These are phyloP conservation scores for Sanghuangporus baumii DNA, from an alignment of 1,284 basidiomycete species.

Conservation along the genomic window DNA sequence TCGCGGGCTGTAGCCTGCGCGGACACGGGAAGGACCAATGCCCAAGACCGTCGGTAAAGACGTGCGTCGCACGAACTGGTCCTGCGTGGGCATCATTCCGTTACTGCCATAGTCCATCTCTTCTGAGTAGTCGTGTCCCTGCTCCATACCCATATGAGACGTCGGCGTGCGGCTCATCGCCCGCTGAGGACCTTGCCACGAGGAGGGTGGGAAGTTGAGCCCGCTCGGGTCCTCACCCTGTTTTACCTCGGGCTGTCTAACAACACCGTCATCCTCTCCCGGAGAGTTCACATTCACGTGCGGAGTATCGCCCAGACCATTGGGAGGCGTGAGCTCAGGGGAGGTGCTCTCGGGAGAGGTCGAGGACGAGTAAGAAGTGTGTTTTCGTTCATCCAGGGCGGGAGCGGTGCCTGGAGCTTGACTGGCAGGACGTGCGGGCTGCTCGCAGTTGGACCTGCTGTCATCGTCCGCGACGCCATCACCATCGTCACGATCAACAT, in stretches of 20 bases:
- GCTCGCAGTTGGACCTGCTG: constrained; percentile 1
- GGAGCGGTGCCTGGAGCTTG: neutral
- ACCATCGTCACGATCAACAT: constrained; percentile 13
- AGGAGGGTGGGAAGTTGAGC: neutral
- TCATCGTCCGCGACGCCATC: constrained; percentile 1
- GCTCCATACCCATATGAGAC: neutral
- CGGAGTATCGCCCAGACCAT: constrained; percentile 26
- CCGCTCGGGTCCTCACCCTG: neutral
- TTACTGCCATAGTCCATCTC: neutral
- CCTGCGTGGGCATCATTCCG: neutral
- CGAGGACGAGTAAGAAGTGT: constrained; percentile 5
- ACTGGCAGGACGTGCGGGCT: constrained; percentile 1
- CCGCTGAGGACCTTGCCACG: constrained; percentile 5
- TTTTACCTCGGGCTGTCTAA: constrained; percentile 30
- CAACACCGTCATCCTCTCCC: constrained; percentile 3
- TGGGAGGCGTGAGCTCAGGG: constrained; percentile 36
- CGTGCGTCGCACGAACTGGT: constrained; percentile 7
- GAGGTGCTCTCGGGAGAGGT: constrained; percentile 25
- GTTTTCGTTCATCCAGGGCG: neutral
- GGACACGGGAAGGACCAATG: constrained; percentile 1
- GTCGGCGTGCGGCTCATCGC: constrained; percentile 16
- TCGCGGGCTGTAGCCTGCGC: constrained; percentile 1
- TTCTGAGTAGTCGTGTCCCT: neutral
- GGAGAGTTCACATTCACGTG: constrained; percentile 13
- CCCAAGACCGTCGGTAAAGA: constrained; percentile 16